Evolutionary conservation across 148 eudicot species (phyloP).

Genomic region (Vaccinium macrocarpon): DNA sequence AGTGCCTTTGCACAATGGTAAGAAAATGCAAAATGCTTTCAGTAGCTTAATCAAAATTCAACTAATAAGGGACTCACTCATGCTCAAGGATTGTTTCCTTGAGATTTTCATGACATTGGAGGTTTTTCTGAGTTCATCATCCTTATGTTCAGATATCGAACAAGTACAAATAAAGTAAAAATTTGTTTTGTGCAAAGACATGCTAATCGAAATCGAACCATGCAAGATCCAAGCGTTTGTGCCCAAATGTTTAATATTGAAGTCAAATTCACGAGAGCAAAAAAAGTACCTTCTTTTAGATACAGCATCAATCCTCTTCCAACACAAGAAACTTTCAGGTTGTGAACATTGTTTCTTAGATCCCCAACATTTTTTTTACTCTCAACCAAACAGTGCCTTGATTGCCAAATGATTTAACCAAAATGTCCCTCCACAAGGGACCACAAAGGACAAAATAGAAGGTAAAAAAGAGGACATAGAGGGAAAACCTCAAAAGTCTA

Average conservation of each 20-base stretch:
- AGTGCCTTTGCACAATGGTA: constrained; percentile 35
- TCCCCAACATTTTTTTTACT: constrained; percentile 93
- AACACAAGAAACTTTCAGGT: constrained; percentile 90
- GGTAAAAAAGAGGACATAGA: no score
- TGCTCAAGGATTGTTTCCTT: constrained; percentile 18
- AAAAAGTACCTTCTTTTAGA: constrained; percentile 81
- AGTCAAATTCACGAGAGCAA: not conserved
- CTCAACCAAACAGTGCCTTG: constrained; percentile 80
- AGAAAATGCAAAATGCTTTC: no score
- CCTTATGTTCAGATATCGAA: constrained; percentile 86
- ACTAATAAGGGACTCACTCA: no score
- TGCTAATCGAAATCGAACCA: constrained; percentile 97
- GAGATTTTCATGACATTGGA: constrained; percentile 91
- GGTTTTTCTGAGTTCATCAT: constrained; percentile 84
- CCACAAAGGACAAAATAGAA: no score
- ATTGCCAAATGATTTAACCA: constrained; percentile 20
- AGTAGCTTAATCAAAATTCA: no score
- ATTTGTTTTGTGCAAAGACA: constrained; percentile 90
- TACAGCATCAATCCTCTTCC: constrained; percentile 98
- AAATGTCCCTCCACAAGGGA: no score
- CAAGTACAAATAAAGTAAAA: constrained; percentile 93
- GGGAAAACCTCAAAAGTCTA: no score
- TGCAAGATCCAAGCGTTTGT: constrained; percentile 30
- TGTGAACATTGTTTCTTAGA: constrained; percentile 70
- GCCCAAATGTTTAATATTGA: not conserved